Evolutionary conservation across 768 basidiomycete species (phyloP).

Genomic region (Mycena haematopus): DNA sequence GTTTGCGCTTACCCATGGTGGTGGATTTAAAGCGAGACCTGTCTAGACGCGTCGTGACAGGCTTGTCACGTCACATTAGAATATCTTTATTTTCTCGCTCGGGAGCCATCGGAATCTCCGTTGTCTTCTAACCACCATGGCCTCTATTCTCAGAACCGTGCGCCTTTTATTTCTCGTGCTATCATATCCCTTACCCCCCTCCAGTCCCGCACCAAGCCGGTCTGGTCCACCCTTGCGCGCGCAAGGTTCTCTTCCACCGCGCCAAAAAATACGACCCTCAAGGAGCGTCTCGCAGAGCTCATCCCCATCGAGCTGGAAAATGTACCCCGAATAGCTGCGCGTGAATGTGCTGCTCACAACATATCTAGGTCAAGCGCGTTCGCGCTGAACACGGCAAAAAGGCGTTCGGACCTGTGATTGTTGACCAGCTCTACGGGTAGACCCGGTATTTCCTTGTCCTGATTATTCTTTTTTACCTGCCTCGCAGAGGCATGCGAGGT

Average conservation of each 20-base stretch:
- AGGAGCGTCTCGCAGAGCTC: conserved; percentile 92
- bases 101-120: background rate
- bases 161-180: conserved; percentile 30
- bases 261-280: conserved; percentile 76
- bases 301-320: conserved; percentile 88
- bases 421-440: conserved; percentile 91
- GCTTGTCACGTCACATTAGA: no score
- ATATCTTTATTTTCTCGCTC: background rate
- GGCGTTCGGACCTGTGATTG: conserved; percentile 88
- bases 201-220: conserved; percentile 58
- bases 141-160: conserved; percentile 48
- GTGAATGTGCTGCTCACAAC: conserved; percentile 16
- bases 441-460: conserved; percentile 26
- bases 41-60: no score
- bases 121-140: conserved; percentile 47
- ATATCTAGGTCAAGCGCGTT: conserved; percentile 75
- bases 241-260: conserved; percentile 70
- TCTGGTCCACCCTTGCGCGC: conserved; percentile 51
- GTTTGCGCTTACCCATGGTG: conserved; percentile 43
- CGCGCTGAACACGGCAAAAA: conserved; percentile 91
- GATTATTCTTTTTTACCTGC: conserved; percentile 18
- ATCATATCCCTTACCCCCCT: conserved; percentile 15
- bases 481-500: conserved; percentile 80
- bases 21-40: no score
- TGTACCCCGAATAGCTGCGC: conserved; percentile 40